phyloP scores from a whole-genome alignment of 1,139 yeast genomes.

The Hyphopichia burtonii region DNA sequence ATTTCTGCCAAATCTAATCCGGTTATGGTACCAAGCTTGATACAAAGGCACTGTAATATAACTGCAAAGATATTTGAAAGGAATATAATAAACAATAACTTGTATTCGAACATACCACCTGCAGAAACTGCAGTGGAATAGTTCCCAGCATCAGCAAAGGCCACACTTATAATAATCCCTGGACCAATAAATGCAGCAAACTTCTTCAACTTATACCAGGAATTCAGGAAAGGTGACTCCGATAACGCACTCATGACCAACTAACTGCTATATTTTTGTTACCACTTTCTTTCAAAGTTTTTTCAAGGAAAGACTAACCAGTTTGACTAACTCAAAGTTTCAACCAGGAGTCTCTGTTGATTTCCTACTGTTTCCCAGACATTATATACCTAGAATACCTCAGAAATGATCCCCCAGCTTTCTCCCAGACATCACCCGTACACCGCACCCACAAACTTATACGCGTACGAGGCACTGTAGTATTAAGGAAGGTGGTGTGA shows the following conservation, averaged over 20 bases:
- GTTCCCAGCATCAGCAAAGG: constrained; percentile 83
- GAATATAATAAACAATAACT: constrained; percentile 59
- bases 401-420: too few species aligned
- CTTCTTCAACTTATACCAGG: constrained; percentile 27
- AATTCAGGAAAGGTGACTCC: background rate
- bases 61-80: constrained; percentile 72
- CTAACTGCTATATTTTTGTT: background rate
- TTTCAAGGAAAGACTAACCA: too few species aligned
- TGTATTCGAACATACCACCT: constrained; percentile 70
- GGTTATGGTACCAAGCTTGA: constrained; percentile 74
- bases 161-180: constrained; percentile 73
- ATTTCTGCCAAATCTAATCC: constrained; percentile 77
- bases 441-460: too few species aligned
- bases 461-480: too few species aligned
- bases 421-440: too few species aligned
- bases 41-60: constrained; percentile 66
- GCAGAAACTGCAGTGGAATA: constrained; percentile 79
- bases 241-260: background rate
- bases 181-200: constrained; percentile 72
- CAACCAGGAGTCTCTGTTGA: too few species aligned
- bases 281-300: too few species aligned
- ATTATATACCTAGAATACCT: too few species aligned
- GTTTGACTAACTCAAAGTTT: too few species aligned
- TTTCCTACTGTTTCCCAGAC: too few species aligned
- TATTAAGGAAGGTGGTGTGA: too few species aligned